Conservation (phyloP, 495 filamentous ascomycete genomes). For the Letharia lupina region DNA sequence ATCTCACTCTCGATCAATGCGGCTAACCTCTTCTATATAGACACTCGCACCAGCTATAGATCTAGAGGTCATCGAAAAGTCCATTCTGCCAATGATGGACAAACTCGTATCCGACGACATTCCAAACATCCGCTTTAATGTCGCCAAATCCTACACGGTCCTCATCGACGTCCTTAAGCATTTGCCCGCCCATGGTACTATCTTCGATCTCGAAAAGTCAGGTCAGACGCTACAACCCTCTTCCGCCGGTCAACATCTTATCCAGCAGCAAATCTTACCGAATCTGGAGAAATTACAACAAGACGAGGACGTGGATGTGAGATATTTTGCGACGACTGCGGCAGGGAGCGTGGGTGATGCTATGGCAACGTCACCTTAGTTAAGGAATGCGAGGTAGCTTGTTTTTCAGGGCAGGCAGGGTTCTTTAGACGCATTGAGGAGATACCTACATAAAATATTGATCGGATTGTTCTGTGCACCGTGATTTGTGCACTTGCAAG, state of each 20-base stretch:
- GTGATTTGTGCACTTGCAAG: not conserved
- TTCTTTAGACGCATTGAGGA: constrained; percentile 21
- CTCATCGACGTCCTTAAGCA: constrained; percentile 83
- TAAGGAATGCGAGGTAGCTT: not conserved
- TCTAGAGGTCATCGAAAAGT: constrained; percentile 81
- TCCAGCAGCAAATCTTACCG: constrained; percentile 79
- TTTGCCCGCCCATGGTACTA: constrained; percentile 77
- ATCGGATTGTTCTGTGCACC: constrained; percentile 4
- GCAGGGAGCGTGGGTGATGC: constrained; percentile 36
- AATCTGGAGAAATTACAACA: constrained; percentile 89
- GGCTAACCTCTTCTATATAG: constrained; percentile 43
- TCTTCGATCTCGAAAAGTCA: constrained; percentile 73
- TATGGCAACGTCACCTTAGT: constrained; percentile 30
- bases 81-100: constrained; percentile 91
- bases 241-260: constrained; percentile 67
- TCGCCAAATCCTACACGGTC: constrained; percentile 90
- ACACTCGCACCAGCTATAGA: constrained; percentile 89
- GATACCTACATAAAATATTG: constrained; percentile 30
- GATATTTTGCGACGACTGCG: constrained; percentile 82
- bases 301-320: constrained; percentile 95
- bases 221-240: constrained; percentile 55
- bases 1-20: not conserved
- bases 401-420: constrained; percentile 2
- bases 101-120: constrained; percentile 88
- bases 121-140: constrained; percentile 98